Conservation (phyloP, 345 rosid species). For the Camelina sativa region DNA sequence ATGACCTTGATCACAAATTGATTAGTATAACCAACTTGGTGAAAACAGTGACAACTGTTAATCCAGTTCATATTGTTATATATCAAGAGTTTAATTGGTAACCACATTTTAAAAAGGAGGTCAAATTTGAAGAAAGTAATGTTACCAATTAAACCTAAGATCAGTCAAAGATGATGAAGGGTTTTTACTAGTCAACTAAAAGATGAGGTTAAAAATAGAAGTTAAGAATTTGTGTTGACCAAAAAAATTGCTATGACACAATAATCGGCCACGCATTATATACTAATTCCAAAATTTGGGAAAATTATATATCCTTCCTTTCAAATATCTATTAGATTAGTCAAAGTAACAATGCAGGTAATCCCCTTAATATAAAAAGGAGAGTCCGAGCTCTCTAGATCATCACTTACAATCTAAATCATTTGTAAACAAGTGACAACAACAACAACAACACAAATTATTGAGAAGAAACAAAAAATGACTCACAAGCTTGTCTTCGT, state of each 20-base stretch:
- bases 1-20: too few species aligned
- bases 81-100: too few species aligned
- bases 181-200: background rate
- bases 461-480: background rate
- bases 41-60: too few species aligned
- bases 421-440: background rate
- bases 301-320: too few species aligned
- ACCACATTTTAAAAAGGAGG: too few species aligned
- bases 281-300: too few species aligned
- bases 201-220: background rate
- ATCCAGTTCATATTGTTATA: too few species aligned
- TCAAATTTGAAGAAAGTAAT: too few species aligned
- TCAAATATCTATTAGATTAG: too few species aligned
- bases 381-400: slow-evolving; percentile 5
- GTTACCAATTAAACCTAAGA: background rate
- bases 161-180: background rate
- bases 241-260: background rate
- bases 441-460: too few species aligned
- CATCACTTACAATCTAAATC: background rate
- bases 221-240: background rate
- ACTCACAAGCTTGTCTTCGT: slow-evolving; percentile 16
- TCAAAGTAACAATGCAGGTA: background rate
- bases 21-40: too few species aligned
- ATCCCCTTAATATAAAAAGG: background rate
- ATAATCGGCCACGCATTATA: background rate